Conservation (phyloP, 2,329 filamentous ascomycete species). For the Penicillium glabrum region DNA sequence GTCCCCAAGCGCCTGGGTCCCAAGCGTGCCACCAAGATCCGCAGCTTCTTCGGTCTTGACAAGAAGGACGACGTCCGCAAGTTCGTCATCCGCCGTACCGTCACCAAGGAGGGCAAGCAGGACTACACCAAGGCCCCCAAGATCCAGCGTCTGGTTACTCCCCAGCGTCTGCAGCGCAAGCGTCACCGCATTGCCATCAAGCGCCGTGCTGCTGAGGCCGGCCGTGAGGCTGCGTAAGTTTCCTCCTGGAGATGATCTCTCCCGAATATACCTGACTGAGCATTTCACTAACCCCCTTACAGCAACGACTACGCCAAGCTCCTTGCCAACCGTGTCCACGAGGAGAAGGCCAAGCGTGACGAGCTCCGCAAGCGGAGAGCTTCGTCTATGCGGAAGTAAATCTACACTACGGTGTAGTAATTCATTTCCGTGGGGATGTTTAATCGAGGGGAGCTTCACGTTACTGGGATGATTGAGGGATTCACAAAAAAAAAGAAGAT, state of each 20-base stretch:
- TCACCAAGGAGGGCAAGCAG: constrained; percentile 94
- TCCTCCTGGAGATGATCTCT: background rate
- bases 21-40: constrained; percentile 99
- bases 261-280: background rate
- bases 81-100: constrained; percentile 99
- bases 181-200: constrained; percentile 97
- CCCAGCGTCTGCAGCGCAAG: constrained; percentile 99
- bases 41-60: constrained; percentile 98
- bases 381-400: constrained; percentile 89
- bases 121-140: constrained; percentile 99
- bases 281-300: constrained; percentile 26
- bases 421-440: constrained; percentile 32
- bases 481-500: constrained; percentile 19
- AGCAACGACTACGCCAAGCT: constrained; percentile 96
- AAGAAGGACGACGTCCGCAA: constrained; percentile 99
- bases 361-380: constrained; percentile 96
- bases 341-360: constrained; percentile 91
- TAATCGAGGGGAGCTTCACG: constrained; percentile 37
- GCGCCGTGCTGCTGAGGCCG: constrained; percentile 93
- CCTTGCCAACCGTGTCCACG: constrained; percentile 93
- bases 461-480: constrained; percentile 33
- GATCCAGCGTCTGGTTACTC: constrained; percentile 99
- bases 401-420: constrained; percentile 28
- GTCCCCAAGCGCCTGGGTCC: constrained; percentile 99
- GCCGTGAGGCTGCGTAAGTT: constrained; percentile 98